phyloP scores from a whole-genome alignment of 75 land plant genomes.

The Pseudotsuga menziesii region DNA sequence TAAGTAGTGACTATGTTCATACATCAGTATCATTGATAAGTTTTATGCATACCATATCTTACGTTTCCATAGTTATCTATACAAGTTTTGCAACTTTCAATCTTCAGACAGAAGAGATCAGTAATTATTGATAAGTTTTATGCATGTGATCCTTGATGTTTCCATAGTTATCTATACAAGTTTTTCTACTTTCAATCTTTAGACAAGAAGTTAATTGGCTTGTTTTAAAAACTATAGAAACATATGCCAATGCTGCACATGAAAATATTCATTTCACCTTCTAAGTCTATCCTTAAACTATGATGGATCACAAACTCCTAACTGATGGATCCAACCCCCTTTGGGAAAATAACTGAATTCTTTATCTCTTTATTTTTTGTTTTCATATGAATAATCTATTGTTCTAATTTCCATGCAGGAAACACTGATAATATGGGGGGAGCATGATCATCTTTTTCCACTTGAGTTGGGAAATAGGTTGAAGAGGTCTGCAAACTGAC shows the following conservation, averaged over 20 bases:
- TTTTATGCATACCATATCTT: neutral
- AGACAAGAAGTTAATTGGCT: too few species aligned
- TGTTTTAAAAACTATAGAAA: too few species aligned
- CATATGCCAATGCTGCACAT: too few species aligned
- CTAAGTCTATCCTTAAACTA: too few species aligned
- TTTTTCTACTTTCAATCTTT: too few species aligned
- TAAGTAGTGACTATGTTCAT: neutral
- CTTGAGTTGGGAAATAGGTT: constrained; percentile 58
- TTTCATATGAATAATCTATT: neutral
- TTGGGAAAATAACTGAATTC: neutral
- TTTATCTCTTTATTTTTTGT: neutral
- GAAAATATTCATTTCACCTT: too few species aligned
- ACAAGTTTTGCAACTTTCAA: neutral
- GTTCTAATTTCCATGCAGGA: constrained; percentile 31
- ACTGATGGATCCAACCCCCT: neutral
- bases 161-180: too few species aligned
- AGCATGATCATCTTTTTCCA: constrained; percentile 65
- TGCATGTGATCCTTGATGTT: too few species aligned
- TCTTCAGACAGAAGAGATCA: neutral
- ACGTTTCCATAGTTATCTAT: neutral
- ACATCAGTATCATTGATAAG: neutral
- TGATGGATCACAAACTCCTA: too few species aligned
- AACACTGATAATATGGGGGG: constrained; percentile 72
- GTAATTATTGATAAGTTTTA: too few species aligned
- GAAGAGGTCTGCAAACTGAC: constrained; percentile 31